Conservation (phyloP, 2,329 filamentous ascomycete genomes). For the Aspergillus udagawae region DNA sequence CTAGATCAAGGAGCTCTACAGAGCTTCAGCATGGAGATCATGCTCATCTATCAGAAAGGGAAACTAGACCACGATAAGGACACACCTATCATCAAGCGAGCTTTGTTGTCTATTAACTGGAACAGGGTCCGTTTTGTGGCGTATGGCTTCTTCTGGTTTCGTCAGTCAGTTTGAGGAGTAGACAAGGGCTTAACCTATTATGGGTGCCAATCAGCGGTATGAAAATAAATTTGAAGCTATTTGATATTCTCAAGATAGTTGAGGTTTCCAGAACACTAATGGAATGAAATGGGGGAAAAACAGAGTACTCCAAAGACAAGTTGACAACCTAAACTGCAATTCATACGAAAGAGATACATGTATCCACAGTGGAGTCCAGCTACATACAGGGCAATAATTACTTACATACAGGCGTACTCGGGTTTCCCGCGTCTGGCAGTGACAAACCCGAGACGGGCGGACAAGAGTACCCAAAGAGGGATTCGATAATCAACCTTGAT, state of each 20-base stretch:
- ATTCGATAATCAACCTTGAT: neutral
- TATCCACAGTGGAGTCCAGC: too few species aligned
- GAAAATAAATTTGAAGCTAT: neutral
- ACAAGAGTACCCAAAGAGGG: neutral
- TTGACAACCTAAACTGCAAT: neutral
- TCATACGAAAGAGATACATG: neutral
- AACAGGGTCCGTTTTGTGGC: neutral
- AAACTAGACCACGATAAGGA: neutral
- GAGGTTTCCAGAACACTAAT: neutral
- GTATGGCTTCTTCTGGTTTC: neutral
- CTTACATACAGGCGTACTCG: neutral
- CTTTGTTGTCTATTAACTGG: neutral
- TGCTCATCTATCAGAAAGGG: neutral
- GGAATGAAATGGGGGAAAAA: neutral
- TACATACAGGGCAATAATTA: neutral
- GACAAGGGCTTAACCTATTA: neutral
- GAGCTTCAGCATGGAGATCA: neutral
- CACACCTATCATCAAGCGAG: neutral
- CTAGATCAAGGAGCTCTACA: neutral
- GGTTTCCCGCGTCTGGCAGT: neutral
- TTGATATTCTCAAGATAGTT: neutral
- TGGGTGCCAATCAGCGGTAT: neutral
- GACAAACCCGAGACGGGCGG: neutral
- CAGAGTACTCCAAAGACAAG: neutral
- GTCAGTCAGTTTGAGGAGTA: neutral